Evolutionary conservation across 1,284 basidiomycete species (phyloP), one percentile per base, ranked within the genome.

Genomic region (Chiua sp.): DNA sequence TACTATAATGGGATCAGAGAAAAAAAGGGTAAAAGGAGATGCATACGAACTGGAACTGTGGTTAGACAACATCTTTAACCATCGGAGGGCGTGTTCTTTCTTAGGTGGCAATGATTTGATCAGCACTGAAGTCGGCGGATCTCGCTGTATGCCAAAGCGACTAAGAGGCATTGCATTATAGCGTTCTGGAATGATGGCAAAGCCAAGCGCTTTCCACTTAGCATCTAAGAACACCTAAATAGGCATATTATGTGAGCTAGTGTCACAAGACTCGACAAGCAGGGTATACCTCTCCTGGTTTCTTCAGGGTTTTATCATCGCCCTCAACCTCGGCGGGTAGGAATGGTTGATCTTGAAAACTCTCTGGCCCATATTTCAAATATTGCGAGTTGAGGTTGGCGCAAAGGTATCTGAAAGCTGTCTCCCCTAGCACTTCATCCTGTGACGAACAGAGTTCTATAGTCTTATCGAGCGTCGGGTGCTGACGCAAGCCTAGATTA

Each of bases 321-420:
- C 35, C 7, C 15, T 23, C 44, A 2, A 15, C 23, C n/a, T 57
- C 32, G 7, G 4, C 23, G 3, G 56, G 56, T 28, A 57, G 47
- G 30, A 57, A 57, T 15, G 50, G 79, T 3, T 91, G 71, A 44
- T 85, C 70, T 10, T 75, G 77, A 56, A 84, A 87, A 22, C 80
- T 71, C 8, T 73, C 65, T 2, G 84, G 80, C 28, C 87, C 79
- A 65, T 90, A 91, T 58, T 87, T 80, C 7, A 75, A 65, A 72
- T 96, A 95, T 53, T 83, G 81, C 1, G 78, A 78, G 8, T 71
- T 67, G 35, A 87, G 78, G 66, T 95, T 88, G 50, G 90, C 85
- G 33, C 95, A 73, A 32, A 96, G 81, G 75, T 94, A 96, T 46
- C 84, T 82, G 33, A 96, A 77, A 1, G 93, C 92, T 12, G 77